Base-by-base conservation (phyloP, 2,329 filamentous ascomycete species). In the Hymenoscyphus repandus region DNA sequence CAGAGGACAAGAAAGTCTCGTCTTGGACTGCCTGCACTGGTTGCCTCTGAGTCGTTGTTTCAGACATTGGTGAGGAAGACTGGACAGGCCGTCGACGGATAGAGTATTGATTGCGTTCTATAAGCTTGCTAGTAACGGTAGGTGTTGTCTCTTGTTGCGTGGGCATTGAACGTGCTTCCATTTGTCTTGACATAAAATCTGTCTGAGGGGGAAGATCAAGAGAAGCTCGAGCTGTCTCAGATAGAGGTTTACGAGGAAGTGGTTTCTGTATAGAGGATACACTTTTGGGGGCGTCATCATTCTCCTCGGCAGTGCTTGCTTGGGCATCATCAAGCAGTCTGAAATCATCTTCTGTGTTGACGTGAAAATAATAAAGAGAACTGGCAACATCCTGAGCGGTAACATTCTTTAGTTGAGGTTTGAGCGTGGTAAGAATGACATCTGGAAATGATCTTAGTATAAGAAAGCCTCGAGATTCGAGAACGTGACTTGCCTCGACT, bases 311-410 rank as follows among this genome's bases (percentile, higher is more conserved):
- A n/a, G 43, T 32, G 4, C 36, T 22, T 22, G 41, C 41, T 39
- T 58, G 45, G 30, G 62, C 60, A 9, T 65, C 65, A 33, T 60
- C 60, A 13, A 73, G 66, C 31, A 71, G 65, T 30, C 68, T 68
- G 53, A 70, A 66, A 50, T 88, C 80, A 36, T 80, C 75, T 3
- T 80, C 78, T 1, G 78, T 75, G 52, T 89, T 79, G 36, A 95
- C 79, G 69, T 97, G 92, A 47, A 96, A 74, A 66, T 93, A 97
- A 70, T 97, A 99, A 5, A 99, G 77, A 12, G 86, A 95, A 62
- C 83, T 89, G 50, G 86, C 82, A 44, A 99, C 85, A 65, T 96
- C 92, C 66, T 91, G 85, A 40, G 81, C 84, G 0, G 90, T 95
- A 56, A 99, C 89, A 53, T 90, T 92, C 67, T 93, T 96, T 38